These are phyloP conservation scores for Didymellaceae sp. DNA, from an alignment of 2,329 filamentous ascomycete species.

Conservation along the genomic window DNA sequence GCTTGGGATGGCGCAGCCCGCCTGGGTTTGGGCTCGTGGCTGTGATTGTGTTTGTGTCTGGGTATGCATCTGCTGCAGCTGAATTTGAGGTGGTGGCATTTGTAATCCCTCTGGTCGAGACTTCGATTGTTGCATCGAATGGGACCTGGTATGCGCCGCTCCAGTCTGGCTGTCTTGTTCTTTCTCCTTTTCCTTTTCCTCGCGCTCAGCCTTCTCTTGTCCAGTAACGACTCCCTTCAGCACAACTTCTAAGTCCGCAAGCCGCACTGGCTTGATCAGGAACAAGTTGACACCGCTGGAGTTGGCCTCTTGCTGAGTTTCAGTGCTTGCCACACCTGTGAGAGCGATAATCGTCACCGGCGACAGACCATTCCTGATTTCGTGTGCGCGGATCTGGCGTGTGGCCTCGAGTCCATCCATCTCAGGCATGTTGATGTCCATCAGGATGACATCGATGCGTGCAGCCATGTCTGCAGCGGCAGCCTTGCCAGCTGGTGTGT, in stretches of 20 bases:
- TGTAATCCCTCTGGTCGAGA: not conserved
- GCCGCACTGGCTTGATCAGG: slow-evolving; percentile 60
- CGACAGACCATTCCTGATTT: slow-evolving; percentile 51
- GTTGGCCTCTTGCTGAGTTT: slow-evolving; percentile 58
- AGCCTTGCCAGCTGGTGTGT: slow-evolving; percentile 8
- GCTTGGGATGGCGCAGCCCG: too few relatives aligned
- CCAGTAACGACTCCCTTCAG: slow-evolving; percentile 44
- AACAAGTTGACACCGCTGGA: slow-evolving; percentile 62
- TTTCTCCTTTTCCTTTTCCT: slow-evolving; percentile 21
- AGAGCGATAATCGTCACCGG: slow-evolving; percentile 60
- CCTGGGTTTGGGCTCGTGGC: not conserved
- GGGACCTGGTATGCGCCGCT: not conserved
- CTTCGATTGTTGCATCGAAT: not conserved
- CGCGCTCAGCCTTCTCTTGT: slow-evolving; percentile 32
- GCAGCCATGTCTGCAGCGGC: slow-evolving; percentile 6
- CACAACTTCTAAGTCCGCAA: slow-evolving; percentile 53
- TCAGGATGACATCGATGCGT: slow-evolving; percentile 41
- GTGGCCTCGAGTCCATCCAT: slow-evolving; percentile 52
- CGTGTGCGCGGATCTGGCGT: slow-evolving; percentile 52
- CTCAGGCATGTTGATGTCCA: slow-evolving; percentile 49
- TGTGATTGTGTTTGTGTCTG: not conserved
- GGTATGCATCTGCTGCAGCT: not conserved
- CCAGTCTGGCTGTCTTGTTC: slow-evolving; percentile 8
- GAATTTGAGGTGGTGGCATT: slow-evolving; percentile 4
- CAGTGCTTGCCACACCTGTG: slow-evolving; percentile 59